A percentile compares a stretch with the other conserved stretches of the same genome.
Evolutionary conservation across 2,329 filamentous ascomycete species (phyloP).

Genomic region (Stemphylium lycopersici): DNA sequence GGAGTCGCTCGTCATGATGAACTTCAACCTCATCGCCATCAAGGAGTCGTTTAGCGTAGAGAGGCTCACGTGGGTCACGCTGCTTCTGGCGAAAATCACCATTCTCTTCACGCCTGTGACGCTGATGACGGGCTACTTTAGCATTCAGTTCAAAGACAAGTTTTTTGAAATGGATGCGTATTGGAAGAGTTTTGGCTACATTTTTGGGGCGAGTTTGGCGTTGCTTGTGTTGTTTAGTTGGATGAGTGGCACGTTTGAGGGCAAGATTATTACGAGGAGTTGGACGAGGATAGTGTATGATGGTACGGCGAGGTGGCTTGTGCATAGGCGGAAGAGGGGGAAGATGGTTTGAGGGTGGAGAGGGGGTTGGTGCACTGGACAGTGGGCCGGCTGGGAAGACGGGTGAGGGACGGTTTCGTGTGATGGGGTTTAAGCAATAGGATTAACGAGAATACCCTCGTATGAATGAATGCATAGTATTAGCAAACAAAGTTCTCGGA

Average conservation of each 20-base stretch:
- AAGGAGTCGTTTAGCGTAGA: conserved; percentile 77
- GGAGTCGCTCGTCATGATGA: conserved; percentile 71
- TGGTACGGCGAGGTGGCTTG: conserved; percentile 32
- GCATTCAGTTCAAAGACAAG: conserved; percentile 66
- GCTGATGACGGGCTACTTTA: conserved; percentile 77
- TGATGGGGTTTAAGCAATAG: no score
- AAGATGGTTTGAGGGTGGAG: conserved; percentile 14
- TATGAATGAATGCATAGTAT: no score
- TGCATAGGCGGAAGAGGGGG: conserved; percentile 26
- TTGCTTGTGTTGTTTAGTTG: conserved; percentile 64
- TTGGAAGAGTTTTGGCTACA: conserved; percentile 70
- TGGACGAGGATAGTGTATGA: conserved; percentile 42
- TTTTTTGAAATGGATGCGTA: conserved; percentile 68
- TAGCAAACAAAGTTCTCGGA: no score
- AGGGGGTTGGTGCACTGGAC: background rate
- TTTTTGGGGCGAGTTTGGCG: conserved; percentile 65
- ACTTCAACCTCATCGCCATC: conserved; percentile 78
- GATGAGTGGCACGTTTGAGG: conserved; percentile 64
- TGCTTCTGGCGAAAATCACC: conserved; percentile 74
- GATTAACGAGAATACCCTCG: no score
- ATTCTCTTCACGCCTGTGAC: conserved; percentile 78
- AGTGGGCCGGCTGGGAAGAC: no score
- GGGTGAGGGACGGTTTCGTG: no score
- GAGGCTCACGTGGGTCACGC: conserved; percentile 72
- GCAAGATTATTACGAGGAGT: conserved; percentile 58